Evolutionary conservation across 352 stramenopile genomes (phyloP).

Genomic region (Globisporangium heterothallicum): DNA sequence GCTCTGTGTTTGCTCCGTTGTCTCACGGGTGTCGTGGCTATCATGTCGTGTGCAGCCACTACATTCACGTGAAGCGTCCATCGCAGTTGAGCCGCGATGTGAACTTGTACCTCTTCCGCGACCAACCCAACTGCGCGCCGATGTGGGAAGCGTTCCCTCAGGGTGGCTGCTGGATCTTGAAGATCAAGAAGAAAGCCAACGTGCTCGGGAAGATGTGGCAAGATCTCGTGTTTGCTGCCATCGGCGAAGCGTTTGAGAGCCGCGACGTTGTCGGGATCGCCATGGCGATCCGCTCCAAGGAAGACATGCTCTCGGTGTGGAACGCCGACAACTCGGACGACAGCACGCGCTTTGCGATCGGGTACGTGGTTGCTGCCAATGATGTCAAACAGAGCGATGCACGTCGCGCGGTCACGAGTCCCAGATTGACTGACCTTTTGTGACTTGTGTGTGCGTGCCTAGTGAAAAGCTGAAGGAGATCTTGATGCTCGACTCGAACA

Average conservation of each 20-base stretch:
- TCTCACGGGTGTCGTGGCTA: not conserved
- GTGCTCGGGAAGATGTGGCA: conserved; percentile 95
- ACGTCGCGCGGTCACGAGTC: no score
- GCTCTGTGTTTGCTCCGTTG: not conserved
- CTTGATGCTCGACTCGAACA: conserved; percentile 91
- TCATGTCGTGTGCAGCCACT: conserved; percentile 42
- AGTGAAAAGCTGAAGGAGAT: conserved; percentile 93
- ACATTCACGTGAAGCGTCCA: conserved; percentile 92
- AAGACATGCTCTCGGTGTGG: conserved; percentile 93
- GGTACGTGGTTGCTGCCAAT: conserved; percentile 23
- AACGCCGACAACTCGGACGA: conserved; percentile 92
- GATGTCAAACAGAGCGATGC: not conserved
- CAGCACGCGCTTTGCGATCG: conserved; percentile 77
- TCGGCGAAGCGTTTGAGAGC: conserved; percentile 90
- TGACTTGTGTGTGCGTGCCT: conserved; percentile 8
- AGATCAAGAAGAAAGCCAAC: conserved; percentile 93
- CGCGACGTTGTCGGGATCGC: conserved; percentile 90
- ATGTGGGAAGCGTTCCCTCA: conserved; percentile 92
- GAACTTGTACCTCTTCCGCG: conserved; percentile 92
- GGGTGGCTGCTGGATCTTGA: conserved; percentile 93
- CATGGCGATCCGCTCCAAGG: conserved; percentile 91
- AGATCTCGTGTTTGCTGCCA: conserved; percentile 89
- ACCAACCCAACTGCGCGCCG: conserved; percentile 79
- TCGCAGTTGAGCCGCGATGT: conserved; percentile 88
- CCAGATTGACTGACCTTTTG: conserved; percentile 2